Conservation (phyloP, 2,329 filamentous ascomycete species). For the Colletotrichum spinosum region DNA sequence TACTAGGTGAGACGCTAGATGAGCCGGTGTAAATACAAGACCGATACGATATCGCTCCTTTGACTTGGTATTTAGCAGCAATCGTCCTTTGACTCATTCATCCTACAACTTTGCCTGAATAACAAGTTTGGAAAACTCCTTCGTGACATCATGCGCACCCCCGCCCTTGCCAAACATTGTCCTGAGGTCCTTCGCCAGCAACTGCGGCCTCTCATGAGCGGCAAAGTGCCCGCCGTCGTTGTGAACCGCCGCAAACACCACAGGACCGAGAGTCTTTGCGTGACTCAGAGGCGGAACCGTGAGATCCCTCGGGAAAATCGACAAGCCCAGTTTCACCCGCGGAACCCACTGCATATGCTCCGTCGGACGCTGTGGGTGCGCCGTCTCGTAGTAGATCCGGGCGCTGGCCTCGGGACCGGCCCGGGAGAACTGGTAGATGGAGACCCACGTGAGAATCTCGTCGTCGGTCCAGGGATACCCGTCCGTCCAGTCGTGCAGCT, state of each 20-base stretch:
- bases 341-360: slow-evolving; percentile 45
- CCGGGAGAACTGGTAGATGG: slow-evolving; percentile 76
- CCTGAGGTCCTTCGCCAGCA: slow-evolving; percentile 63
- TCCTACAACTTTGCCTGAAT: slow-evolving; percentile 4
- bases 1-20: no score
- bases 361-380: slow-evolving; percentile 58
- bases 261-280: slow-evolving; percentile 67
- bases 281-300: slow-evolving; percentile 64
- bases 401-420: slow-evolving; percentile 76
- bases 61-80: no score
- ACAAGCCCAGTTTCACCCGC: slow-evolving; percentile 58
- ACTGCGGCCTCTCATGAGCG: slow-evolving; percentile 67
- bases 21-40: no score
- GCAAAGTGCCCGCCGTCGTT: slow-evolving; percentile 71
- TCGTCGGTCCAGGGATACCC: slow-evolving; percentile 79
- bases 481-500: slow-evolving; percentile 82
- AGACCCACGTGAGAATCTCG: slow-evolving; percentile 80
- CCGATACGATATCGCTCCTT: no score
- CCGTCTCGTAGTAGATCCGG: slow-evolving; percentile 79
- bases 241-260: slow-evolving; percentile 67
- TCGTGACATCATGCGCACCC: slow-evolving; percentile 53
- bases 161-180: slow-evolving; percentile 68
- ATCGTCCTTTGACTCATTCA: no score
- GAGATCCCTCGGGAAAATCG: slow-evolving; percentile 70
- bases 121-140: slow-evolving; percentile 26